Evolutionary conservation across 768 basidiomycete species (phyloP).

Genomic region (Phylloporus rhodoxanthus): DNA sequence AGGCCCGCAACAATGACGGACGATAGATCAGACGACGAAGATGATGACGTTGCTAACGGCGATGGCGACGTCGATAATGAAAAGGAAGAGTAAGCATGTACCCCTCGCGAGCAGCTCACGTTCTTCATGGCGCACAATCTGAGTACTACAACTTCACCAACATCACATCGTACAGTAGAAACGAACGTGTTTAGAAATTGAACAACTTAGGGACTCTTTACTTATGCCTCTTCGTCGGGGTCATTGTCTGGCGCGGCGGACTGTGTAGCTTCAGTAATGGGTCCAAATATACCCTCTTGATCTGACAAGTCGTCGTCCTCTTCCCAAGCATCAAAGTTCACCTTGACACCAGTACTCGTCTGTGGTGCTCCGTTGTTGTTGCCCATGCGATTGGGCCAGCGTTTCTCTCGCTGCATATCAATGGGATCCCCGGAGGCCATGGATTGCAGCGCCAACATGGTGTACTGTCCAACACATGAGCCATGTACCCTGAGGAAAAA

Average conservation of each 20-base stretch:
- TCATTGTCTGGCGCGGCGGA: conserved; percentile 1
- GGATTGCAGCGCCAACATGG: conserved; percentile 53
- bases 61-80: conserved; percentile 21
- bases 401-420: conserved; percentile 69
- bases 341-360: conserved; percentile 36
- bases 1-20: conserved; percentile 48
- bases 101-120: background rate
- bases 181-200: background rate
- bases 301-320: conserved; percentile 49
- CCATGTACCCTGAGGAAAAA: too few relatives aligned
- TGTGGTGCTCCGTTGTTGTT: conserved; percentile 19
- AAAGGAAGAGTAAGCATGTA: conserved; percentile 28
- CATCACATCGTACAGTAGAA: conserved; percentile 4
- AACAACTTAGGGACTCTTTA: background rate
- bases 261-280: conserved; percentile 14
- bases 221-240: conserved; percentile 4
- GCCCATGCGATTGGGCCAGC: conserved; percentile 65
- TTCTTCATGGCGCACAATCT: conserved; percentile 2
- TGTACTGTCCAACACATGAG: conserved; percentile 47
- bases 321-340: conserved; percentile 54
- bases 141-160: conserved; percentile 5
- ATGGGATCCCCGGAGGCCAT: conserved; percentile 74
- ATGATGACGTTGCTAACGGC: conserved; percentile 34
- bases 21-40: conserved; percentile 78
- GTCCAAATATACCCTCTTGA: conserved; percentile 36